Evolutionary conservation across 352 stramenopile species (phyloP), one percentile per base, ranked within the genome.

Genomic region (Pythium aquatile): DNA sequence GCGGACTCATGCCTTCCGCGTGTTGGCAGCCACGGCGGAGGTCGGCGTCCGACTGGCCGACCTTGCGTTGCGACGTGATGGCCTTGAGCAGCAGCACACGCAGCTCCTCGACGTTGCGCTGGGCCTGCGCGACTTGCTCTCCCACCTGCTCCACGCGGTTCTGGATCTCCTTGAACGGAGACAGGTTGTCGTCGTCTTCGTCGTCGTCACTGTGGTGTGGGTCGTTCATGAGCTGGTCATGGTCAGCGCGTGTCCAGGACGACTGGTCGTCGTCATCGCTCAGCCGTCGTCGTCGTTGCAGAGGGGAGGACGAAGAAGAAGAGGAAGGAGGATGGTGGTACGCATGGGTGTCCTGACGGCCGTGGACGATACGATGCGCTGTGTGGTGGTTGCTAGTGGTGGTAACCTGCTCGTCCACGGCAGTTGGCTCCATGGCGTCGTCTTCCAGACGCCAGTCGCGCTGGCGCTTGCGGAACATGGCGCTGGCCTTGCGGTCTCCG

Each of bases 401-500:
- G 35, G 7, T 9, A 10, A 40, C 5, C 35, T 40, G 35, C 8
- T 11, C 35, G 35, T 40, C 35, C 35, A 40, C 2, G 5, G 35
- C 7, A 2, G 9, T 14, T 14, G 35, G 26, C 26, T 58, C 37
- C 2, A 32, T 28, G 24, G n/a, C 46, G 33, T 42, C 14, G 13
- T 30, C 40, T 9, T 24, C 44, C 39, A 8, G 8, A 20, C 29
- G 16, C 54, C 51, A 60, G 29, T 69, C 58, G 33, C 65, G 58
- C 35, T 39, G 64, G 35, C 59, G 65, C 49, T 75, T 72, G 56
- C 48, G 65, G 56, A 57, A 61, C 42, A 66, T 49, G 32, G 56
- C 48, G 35, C 60, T 61, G 20, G 64, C 60, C 35, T 75, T 75
- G 61, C 32, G 44, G 11, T n/a, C 32, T 10, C 49, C 48, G 13